Evolutionary conservation across 2,329 filamentous ascomycete species (phyloP).

Genomic region (Ophidiomyces ophidiicola): DNA sequence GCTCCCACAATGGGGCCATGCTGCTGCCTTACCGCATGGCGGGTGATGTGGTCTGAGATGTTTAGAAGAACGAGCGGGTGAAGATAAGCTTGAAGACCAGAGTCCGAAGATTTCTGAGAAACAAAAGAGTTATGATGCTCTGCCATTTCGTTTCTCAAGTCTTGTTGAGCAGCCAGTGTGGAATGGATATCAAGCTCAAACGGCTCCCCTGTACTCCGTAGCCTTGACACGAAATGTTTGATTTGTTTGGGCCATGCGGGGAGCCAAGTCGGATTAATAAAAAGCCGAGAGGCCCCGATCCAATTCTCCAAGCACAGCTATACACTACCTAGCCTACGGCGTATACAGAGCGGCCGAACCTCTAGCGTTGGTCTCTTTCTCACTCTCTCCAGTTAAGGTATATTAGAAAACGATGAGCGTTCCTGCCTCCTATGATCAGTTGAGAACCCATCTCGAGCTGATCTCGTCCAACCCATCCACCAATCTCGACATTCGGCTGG

Average conservation of each 20-base stretch:
- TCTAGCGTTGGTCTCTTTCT: no score
- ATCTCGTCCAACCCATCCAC: conserved; percentile 36
- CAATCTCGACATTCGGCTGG: conserved; percentile 36
- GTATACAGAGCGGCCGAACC: no score
- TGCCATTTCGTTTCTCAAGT: conserved; percentile 36
- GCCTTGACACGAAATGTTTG: not conserved
- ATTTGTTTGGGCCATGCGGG: no score
- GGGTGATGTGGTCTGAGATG: conserved; percentile 91
- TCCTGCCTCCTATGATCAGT: conserved; percentile 26
- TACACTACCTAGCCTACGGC: no score
- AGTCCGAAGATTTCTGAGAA: conserved; percentile 58
- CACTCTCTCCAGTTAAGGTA: no score
- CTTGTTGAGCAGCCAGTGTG: no score
- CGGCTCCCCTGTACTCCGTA: not conserved
- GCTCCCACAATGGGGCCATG: conserved; percentile 69
- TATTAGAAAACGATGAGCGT: conserved; percentile 22
- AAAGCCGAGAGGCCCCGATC: no score
- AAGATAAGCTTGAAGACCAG: conserved; percentile 65
- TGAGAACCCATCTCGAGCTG: conserved; percentile 34
- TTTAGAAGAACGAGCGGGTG: conserved; percentile 92
- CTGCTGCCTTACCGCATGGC: conserved; percentile 68
- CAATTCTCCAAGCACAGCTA: no score
- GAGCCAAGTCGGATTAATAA: no score
- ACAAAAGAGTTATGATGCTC: conserved; percentile 46
- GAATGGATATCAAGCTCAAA: no score